phyloP scores from a whole-genome alignment of 371 early-diverging fungal species.

The Zopfochytrium polystomum region DNA sequence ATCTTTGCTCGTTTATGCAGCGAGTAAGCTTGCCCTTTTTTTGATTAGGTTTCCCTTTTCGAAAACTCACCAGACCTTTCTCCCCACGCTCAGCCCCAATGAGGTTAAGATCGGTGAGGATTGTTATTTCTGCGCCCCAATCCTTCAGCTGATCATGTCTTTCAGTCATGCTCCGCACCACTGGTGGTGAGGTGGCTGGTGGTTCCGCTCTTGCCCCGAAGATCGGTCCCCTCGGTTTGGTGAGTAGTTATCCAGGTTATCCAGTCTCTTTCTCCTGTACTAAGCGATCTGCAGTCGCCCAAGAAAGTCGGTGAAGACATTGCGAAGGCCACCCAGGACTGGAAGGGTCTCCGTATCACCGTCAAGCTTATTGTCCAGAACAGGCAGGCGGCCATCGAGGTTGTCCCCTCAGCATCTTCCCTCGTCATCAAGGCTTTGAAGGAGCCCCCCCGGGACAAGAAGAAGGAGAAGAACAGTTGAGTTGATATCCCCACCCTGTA shows the following conservation, averaged over 20 bases:
- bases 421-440: constrained; percentile 98
- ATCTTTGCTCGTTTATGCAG: too few relatives aligned
- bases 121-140: constrained; percentile 3
- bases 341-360: constrained; percentile 98
- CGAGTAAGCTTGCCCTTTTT: too few relatives aligned
- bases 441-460: constrained; percentile 98
- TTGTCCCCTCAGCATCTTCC: constrained; percentile 97
- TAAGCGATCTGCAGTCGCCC: constrained; percentile 66
- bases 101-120: not conserved
- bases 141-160: constrained; percentile 11
- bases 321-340: constrained; percentile 98
- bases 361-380: constrained; percentile 98
- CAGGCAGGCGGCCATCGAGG: constrained; percentile 98
- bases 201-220: constrained; percentile 98
- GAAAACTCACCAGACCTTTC: too few relatives aligned
- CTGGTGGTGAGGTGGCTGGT: constrained; percentile 99
- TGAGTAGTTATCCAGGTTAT: constrained; percentile 26
- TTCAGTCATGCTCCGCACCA: constrained; percentile 86
- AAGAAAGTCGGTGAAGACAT: constrained; percentile 99
- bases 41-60: too few relatives aligned
- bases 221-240: constrained; percentile 99
- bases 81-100: constrained; percentile 2
- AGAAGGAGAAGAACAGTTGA: constrained; percentile 99
- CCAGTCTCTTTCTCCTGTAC: constrained; percentile 6
- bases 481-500: constrained; percentile 8